Conservation (phyloP, 225 moss, liverwort and hornwort genomes). For the Anthoceros angustus region DNA sequence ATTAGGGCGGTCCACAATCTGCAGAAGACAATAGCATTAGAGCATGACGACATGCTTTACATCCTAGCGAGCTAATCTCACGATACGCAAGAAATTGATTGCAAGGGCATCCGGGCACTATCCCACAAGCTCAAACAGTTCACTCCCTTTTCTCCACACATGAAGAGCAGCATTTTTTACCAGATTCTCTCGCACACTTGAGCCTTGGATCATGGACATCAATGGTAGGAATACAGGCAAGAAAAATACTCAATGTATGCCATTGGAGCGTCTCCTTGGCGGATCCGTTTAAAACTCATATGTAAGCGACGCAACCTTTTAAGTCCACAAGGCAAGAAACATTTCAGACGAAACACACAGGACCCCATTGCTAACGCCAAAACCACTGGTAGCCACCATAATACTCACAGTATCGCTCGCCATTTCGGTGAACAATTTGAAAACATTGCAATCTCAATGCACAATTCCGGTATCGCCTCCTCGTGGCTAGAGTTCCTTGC, state of each 20-base stretch:
- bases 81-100: neutral
- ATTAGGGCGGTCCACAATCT: conserved; percentile 84
- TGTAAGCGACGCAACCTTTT: conserved; percentile 69
- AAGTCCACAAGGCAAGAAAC: neutral
- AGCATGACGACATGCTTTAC: neutral
- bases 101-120: too few species aligned
- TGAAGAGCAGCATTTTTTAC: too few species aligned
- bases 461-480: conserved; percentile 59
- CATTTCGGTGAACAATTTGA: conserved; percentile 70
- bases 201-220: too few species aligned
- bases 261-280: conserved; percentile 87
- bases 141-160: too few species aligned
- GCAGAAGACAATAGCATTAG: neutral
- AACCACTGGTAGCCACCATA: neutral
- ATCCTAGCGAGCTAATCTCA: neutral
- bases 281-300: conserved; percentile 67
- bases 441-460: conserved; percentile 69
- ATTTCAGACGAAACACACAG: neutral
- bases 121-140: too few species aligned
- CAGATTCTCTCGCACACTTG: too few species aligned
- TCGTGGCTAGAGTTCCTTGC: conserved; percentile 73
- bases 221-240: neutral
- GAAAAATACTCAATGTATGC: conserved; percentile 80
- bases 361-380: neutral
- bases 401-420: conserved; percentile 65